These are phyloP conservation scores for Pythium oligandrum DNA, from an alignment of 352 stramenopile genomes.

Conservation along the genomic window DNA sequence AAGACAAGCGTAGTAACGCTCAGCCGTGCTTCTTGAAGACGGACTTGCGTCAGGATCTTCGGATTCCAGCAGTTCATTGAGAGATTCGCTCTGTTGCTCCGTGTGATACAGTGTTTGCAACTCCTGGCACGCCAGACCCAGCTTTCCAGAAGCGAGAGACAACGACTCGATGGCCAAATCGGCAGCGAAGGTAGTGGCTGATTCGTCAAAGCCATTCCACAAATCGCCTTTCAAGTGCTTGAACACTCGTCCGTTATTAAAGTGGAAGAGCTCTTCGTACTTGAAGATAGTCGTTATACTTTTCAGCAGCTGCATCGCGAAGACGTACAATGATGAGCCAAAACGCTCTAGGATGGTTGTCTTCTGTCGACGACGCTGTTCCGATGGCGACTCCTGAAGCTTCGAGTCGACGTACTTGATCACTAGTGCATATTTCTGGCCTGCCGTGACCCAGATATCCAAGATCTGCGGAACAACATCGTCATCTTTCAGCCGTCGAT, in stretches of 20 bases:
- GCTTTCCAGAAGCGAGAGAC: slow-evolving; percentile 56
- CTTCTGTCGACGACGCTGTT: slow-evolving; percentile 7
- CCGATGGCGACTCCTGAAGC: background rate
- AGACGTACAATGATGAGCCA: slow-evolving; percentile 52
- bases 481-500: slow-evolving; percentile 25
- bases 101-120: slow-evolving; percentile 10
- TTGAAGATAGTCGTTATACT: slow-evolving; percentile 51
- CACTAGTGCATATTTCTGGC: slow-evolving; percentile 61
- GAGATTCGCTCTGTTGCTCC: slow-evolving; percentile 6
- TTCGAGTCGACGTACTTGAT: slow-evolving; percentile 29
- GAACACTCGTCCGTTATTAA: slow-evolving; percentile 57
- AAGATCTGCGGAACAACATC: slow-evolving; percentile 52
- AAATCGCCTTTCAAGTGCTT: slow-evolving; percentile 22
- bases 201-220: slow-evolving; percentile 24
- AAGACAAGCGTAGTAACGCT: slow-evolving; percentile 38
- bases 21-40: background rate
- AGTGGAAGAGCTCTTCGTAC: slow-evolving; percentile 52
- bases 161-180: slow-evolving; percentile 56
- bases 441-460: slow-evolving; percentile 58
- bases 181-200: slow-evolving; percentile 23
- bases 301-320: slow-evolving; percentile 56
- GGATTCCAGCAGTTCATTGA: background rate
- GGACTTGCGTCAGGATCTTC: background rate
- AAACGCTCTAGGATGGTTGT: slow-evolving; percentile 41
- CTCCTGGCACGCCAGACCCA: slow-evolving; percentile 32